Conservation (phyloP, 2,329 filamentous ascomycete genomes). For the Colletotrichum truncatum region DNA sequence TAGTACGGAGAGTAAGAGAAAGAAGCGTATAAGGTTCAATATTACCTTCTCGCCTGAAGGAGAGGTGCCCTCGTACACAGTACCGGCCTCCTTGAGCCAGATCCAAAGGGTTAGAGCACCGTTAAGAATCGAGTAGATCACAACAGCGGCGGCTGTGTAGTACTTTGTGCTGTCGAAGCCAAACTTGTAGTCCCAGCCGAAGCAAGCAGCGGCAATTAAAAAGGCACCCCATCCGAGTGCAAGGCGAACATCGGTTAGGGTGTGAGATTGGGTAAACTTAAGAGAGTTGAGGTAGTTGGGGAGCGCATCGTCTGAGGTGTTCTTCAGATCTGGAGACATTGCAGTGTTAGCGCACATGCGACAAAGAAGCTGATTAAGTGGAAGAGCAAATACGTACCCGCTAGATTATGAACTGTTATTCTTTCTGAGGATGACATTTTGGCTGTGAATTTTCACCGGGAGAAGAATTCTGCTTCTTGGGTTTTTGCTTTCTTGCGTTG, state of each 20-base stretch:
- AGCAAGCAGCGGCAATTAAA: constrained; percentile 80
- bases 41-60: constrained; percentile 74
- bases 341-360: constrained; percentile 24
- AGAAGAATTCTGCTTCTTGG: neutral
- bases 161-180: constrained; percentile 88
- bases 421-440: constrained; percentile 60
- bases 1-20: neutral
- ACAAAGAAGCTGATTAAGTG: neutral
- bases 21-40: neutral
- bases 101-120: constrained; percentile 84
- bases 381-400: constrained; percentile 54
- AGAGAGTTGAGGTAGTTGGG: constrained; percentile 92
- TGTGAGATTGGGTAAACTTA: constrained; percentile 84
- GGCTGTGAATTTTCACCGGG: neutral
- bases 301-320: constrained; percentile 94
- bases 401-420: constrained; percentile 73
- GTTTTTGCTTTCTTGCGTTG: neutral
- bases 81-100: constrained; percentile 81
- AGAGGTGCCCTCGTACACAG: constrained; percentile 78
- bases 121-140: constrained; percentile 83
- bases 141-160: constrained; percentile 83
- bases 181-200: constrained; percentile 90
- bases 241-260: constrained; percentile 83
- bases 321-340: constrained; percentile 81
- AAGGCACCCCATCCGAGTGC: constrained; percentile 86